Evolutionary conservation across 768 basidiomycete genomes (phyloP).

Genomic region (Termitomyces sp.): DNA sequence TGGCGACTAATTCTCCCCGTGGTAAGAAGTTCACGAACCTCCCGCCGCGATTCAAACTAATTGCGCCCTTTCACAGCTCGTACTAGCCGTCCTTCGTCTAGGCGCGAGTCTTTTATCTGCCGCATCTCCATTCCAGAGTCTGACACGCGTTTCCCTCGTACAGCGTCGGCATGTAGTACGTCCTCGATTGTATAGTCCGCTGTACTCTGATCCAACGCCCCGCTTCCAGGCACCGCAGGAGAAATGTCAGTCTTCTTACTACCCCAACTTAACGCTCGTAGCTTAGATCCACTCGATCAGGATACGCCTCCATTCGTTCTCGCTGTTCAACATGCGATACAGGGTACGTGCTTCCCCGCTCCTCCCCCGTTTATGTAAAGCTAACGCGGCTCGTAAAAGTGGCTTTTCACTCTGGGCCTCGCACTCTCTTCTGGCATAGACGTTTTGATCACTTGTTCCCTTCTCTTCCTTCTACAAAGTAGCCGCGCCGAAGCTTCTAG

Average conservation of each 20-base stretch:
- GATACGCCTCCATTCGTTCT: slow-evolving; percentile 15
- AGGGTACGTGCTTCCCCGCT: slow-evolving; percentile 1
- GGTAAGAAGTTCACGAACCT: slow-evolving; percentile 6
- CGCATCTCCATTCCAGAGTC: no score
- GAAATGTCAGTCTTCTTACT: slow-evolving; percentile 15
- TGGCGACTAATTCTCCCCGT: slow-evolving; percentile 17
- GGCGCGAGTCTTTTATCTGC: slow-evolving; percentile 4
- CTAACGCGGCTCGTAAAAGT: slow-evolving; percentile 19
- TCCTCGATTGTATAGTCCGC: neutral
- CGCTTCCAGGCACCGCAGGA: slow-evolving; percentile 16
- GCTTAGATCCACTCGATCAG: slow-evolving; percentile 5
- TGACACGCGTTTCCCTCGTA: neutral
- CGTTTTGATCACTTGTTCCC: slow-evolving; percentile 28
- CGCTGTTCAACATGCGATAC: slow-evolving; percentile 11
- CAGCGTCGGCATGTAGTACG: slow-evolving; percentile 17
- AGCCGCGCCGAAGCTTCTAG: slow-evolving; percentile 23
- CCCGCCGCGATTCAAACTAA: neutral
- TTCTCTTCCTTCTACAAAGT: slow-evolving; percentile 28
- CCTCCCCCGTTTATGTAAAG: neutral
- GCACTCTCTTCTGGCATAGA: slow-evolving; percentile 35
- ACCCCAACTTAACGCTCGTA: neutral
- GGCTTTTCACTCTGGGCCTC: slow-evolving; percentile 38
- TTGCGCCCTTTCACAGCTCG: slow-evolving; percentile 4
- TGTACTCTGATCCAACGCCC: neutral
- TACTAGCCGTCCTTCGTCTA: slow-evolving; percentile 16